Evolutionary conservation across 2,329 filamentous ascomycete species (phyloP).

Genomic region (Penicillium thymicola): DNA sequence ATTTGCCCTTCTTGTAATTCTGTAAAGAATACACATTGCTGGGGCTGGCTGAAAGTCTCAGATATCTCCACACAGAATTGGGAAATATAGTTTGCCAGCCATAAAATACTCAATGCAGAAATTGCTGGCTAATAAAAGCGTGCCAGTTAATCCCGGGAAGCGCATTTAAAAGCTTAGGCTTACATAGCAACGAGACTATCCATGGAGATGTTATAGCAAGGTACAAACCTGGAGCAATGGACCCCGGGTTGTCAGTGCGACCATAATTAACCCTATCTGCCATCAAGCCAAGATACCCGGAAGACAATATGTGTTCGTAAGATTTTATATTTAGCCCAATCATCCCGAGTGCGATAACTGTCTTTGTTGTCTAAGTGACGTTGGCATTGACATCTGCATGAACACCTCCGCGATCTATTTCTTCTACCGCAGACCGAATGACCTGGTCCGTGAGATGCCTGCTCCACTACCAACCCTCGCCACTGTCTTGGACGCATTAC

Average conservation of each 20-base stretch:
- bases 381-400: background rate
- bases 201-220: background rate
- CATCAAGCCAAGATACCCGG: background rate
- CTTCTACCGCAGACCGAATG: background rate
- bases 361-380: background rate
- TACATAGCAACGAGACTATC: background rate
- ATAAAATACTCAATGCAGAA: background rate
- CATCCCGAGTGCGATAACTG: background rate
- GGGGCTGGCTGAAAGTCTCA: background rate
- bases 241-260: constrained; percentile 17
- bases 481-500: background rate
- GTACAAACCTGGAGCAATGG: constrained; percentile 2
- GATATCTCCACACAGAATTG: background rate
- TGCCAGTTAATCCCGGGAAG: background rate
- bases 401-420: background rate
- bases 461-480: background rate
- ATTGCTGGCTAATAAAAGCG: background rate
- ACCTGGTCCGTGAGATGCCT: background rate
- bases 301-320: background rate
- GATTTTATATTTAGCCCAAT: background rate
- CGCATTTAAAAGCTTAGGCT: background rate
- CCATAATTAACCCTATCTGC: constrained; percentile 3
- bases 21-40: background rate
- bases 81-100: background rate
- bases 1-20: background rate